Conservation (phyloP, 768 basidiomycete genomes). For the Epithele typhae region DNA sequence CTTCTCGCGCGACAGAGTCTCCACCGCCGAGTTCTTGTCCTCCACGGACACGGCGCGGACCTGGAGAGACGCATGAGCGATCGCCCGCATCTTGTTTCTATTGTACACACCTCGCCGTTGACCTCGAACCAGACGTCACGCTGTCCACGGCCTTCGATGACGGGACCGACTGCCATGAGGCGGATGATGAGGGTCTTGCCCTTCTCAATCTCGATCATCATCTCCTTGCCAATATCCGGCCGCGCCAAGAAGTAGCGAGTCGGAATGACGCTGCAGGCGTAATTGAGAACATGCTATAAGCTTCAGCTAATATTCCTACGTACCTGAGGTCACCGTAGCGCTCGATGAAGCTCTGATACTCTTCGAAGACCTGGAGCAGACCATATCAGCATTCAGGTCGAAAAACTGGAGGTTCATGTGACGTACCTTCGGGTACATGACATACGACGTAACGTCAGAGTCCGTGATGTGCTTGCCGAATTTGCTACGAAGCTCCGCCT, state of each 20-base stretch:
- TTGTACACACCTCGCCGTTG: conserved; percentile 75
- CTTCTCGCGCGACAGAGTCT: conserved; percentile 92
- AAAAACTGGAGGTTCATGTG: no score
- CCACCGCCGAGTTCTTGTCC: conserved; percentile 96
- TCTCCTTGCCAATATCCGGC: conserved; percentile 89
- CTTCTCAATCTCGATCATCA: conserved; percentile 93
- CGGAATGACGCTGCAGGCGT: conserved; percentile 73
- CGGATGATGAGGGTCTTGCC: conserved; percentile 97
- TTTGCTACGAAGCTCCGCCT: conserved; percentile 85
- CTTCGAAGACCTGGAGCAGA: conserved; percentile 79
- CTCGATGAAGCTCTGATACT: conserved; percentile 91
- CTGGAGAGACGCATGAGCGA: conserved; percentile 33
- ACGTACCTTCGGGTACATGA: conserved; percentile 95
- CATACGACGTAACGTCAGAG: conserved; percentile 89
- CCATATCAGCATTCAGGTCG: no score
- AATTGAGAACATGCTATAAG: no score
- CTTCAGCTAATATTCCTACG: no score
- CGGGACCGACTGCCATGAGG: conserved; percentile 91
- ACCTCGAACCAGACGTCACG: conserved; percentile 99
- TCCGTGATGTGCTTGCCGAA: conserved; percentile 95
- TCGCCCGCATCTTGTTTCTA: no score
- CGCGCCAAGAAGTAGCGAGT: conserved; percentile 97
- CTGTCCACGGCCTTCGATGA: conserved; percentile 86
- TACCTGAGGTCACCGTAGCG: conserved; percentile 95
- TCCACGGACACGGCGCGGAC: conserved; percentile 93